Evolutionary conservation across 2,329 filamentous ascomycete species (phyloP).

Genomic region (Lecanicillium sp.): DNA sequence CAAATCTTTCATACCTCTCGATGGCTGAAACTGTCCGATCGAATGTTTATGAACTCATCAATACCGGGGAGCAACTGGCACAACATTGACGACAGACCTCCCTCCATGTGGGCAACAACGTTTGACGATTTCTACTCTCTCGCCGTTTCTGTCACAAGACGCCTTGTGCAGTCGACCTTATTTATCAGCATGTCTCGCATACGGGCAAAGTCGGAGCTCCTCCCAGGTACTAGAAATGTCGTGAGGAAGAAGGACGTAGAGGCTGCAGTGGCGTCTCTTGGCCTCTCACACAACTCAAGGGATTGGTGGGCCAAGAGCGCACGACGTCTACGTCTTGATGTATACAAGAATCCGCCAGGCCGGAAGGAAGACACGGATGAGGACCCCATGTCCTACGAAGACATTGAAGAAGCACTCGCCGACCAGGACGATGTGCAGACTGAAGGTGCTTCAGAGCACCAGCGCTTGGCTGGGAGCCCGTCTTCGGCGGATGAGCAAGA

Average conservation of each 20-base stretch:
- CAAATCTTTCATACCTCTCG: constrained; percentile 49
- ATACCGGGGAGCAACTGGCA: constrained; percentile 61
- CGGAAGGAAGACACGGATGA: constrained; percentile 11
- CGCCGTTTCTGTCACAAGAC: constrained; percentile 57
- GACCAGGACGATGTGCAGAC: constrained; percentile 12
- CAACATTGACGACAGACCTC: constrained; percentile 49
- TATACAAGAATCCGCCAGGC: constrained; percentile 29
- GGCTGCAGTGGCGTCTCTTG: constrained; percentile 41
- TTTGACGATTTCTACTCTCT: constrained; percentile 70
- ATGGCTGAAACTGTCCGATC: constrained; percentile 58
- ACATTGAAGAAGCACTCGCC: constrained; percentile 33
- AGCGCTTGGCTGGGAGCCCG: background rate
- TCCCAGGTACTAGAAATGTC: constrained; percentile 19
- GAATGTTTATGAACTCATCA: constrained; percentile 68
- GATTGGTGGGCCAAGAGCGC: constrained; percentile 42
- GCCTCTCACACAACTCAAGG: constrained; percentile 27
- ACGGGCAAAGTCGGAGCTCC: constrained; percentile 36
- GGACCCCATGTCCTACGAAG: constrained; percentile 31
- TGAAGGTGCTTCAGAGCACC: constrained; percentile 11
- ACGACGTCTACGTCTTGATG: constrained; percentile 40
- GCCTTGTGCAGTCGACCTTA: constrained; percentile 61
- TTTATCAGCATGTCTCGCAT: constrained; percentile 65
- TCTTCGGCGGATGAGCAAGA: background rate
- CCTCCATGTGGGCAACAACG: constrained; percentile 66
- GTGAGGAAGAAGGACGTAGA: constrained; percentile 38